phyloP scores from a whole-genome alignment of 345 rosid genomes.

The Eucalyptus marginata region DNA sequence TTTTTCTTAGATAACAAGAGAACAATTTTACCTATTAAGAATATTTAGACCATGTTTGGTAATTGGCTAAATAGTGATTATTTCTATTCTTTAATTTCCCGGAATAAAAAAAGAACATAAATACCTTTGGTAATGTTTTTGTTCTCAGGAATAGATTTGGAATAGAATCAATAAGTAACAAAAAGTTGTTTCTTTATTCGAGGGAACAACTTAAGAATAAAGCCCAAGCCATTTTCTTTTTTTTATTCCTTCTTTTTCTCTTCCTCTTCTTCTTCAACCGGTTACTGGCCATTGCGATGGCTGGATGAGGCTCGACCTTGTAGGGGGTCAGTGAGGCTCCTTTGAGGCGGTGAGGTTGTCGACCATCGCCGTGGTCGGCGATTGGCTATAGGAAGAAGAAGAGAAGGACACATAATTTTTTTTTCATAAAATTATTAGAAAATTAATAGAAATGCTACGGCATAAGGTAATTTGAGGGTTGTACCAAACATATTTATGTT shows the following conservation, averaged over 20 bases:
- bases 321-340: too few species aligned
- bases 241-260: not conserved
- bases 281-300: rapidly evolving
- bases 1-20: not conserved
- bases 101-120: not conserved
- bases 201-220: too few species aligned
- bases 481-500: too few species aligned
- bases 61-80: not conserved
- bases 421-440: too few species aligned
- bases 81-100: rapidly evolving
- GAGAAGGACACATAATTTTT: too few species aligned
- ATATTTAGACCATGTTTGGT: not conserved
- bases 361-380: rapidly evolving
- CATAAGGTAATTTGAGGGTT: not conserved
- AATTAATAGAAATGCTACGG: not conserved
- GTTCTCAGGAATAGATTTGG: not conserved
- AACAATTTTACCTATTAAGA: not conserved
- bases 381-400: not conserved
- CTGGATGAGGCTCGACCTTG: rapidly evolving
- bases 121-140: not conserved
- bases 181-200: too few species aligned
- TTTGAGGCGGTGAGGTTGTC: rapidly evolving
- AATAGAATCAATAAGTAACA: too few species aligned
- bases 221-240: not conserved
- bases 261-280: not conserved